These are phyloP conservation scores for Fraxinus quadrangulata DNA, from an alignment of 257 asterid genomes.

Conservation along the genomic window DNA sequence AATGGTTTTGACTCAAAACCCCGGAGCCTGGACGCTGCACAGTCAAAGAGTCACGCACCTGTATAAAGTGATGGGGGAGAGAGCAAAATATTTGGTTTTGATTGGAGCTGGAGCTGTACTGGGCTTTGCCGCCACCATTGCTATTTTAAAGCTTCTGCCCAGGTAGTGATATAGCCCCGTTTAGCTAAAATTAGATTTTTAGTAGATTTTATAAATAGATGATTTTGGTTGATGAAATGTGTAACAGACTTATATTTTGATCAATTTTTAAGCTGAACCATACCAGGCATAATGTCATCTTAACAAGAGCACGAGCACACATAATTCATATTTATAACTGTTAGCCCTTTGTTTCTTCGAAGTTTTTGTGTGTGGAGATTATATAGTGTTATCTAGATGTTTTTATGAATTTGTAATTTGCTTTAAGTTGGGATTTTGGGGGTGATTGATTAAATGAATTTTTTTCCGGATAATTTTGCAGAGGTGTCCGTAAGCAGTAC, in stretches of 20 bases:
- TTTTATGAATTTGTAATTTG: constrained; percentile 2
- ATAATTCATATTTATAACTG: too few relatives aligned
- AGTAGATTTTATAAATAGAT: too few relatives aligned
- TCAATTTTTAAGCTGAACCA: too few relatives aligned
- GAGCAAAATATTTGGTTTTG: constrained; percentile 49
- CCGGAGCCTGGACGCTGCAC: constrained; percentile 3
- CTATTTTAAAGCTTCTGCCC: constrained; percentile 58
- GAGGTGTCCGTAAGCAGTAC: constrained; percentile 32
- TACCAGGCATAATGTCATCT: too few relatives aligned
- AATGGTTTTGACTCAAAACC: constrained; percentile 19
- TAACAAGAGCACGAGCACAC: too few relatives aligned
- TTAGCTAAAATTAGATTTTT: too few relatives aligned
- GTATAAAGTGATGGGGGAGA: constrained; percentile 52
- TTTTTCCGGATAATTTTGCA: constrained; percentile 27
- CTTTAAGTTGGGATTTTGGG: background rate
- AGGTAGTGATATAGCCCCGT: constrained; percentile 31
- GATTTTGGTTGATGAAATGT: too few relatives aligned
- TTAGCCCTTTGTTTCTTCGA: background rate
- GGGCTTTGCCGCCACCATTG: constrained; percentile 71
- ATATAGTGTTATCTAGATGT: constrained; percentile 1
- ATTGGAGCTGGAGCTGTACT: constrained; percentile 76
- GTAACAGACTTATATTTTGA: too few relatives aligned
- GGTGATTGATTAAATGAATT: constrained; percentile 19
- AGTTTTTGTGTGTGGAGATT: background rate
- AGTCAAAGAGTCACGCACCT: background rate